phyloP scores from a whole-genome alignment of 768 basidiomycete genomes.

The Candolleomyces eurysporus region DNA sequence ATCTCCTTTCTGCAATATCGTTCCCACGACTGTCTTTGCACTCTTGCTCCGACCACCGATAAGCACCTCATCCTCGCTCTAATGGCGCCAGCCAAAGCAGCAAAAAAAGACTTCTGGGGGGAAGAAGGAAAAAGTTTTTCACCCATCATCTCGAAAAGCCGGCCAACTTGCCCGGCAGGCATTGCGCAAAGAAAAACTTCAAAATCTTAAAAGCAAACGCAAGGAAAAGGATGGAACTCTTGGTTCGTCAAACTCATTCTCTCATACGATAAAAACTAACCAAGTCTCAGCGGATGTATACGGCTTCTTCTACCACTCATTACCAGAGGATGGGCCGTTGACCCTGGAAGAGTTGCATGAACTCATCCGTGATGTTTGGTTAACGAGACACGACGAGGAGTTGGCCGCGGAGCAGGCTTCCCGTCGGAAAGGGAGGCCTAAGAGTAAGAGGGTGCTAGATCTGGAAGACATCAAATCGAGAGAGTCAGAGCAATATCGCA shows the following conservation, averaged over 20 bases:
- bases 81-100: slow-evolving; percentile 40
- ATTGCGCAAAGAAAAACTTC: slow-evolving; percentile 67
- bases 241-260: slow-evolving; percentile 35
- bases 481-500: slow-evolving; percentile 72
- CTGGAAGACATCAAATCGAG: slow-evolving; percentile 69
- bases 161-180: slow-evolving; percentile 67
- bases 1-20: neutral
- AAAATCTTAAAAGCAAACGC: slow-evolving; percentile 53
- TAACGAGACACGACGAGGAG: slow-evolving; percentile 67
- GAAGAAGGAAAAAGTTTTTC: slow-evolving; percentile 79
- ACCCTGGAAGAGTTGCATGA: slow-evolving; percentile 65
- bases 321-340: slow-evolving; percentile 60
- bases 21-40: slow-evolving; percentile 21
- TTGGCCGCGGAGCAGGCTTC: slow-evolving; percentile 57
- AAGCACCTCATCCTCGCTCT: neutral
- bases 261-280: slow-evolving; percentile 8
- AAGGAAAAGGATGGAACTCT: slow-evolving; percentile 52
- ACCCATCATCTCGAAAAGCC: slow-evolving; percentile 83
- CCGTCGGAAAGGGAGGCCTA: slow-evolving; percentile 74
- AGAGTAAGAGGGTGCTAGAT: slow-evolving; percentile 62
- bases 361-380: slow-evolving; percentile 66
- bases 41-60: slow-evolving; percentile 8
- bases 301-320: slow-evolving; percentile 71
- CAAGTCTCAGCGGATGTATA: slow-evolving; percentile 57
- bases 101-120: slow-evolving; percentile 29